Conservation (phyloP, 2,329 filamentous ascomycete genomes). For the Xylariaceae sp. region DNA sequence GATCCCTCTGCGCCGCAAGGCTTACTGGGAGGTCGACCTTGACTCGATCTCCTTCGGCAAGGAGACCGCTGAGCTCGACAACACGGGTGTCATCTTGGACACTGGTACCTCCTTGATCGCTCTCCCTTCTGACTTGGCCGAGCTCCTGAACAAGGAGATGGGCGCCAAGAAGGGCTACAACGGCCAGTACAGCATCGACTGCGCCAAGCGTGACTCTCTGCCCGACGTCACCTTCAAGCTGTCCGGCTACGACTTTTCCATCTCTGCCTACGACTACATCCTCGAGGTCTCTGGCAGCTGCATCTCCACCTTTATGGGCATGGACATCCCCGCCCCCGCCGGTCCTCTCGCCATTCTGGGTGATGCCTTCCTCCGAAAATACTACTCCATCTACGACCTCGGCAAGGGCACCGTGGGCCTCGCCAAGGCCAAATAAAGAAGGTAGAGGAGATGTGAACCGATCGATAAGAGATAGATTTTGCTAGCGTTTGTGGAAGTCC, state of each 20-base stretch:
- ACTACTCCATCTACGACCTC: conserved; percentile 96
- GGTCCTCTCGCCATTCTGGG: conserved; percentile 94
- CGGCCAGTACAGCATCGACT: conserved; percentile 94
- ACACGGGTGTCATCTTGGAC: conserved; percentile 95
- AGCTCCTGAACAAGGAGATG: conserved; percentile 96
- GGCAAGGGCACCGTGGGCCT: conserved; percentile 86
- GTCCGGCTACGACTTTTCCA: conserved; percentile 88
- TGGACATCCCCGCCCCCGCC: conserved; percentile 84
- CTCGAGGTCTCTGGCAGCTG: conserved; percentile 93
- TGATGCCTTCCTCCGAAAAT: conserved; percentile 79
- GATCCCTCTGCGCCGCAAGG: conserved; percentile 94
- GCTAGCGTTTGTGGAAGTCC: too few relatives aligned
- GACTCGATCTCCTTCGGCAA: conserved; percentile 88
- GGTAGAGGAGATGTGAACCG: not conserved
- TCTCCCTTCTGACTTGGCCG: conserved; percentile 84
- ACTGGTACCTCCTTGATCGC: conserved; percentile 98
- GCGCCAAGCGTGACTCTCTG: conserved; percentile 74
- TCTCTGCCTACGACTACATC: conserved; percentile 87
- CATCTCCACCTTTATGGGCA: conserved; percentile 96
- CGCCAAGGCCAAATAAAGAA: conserved; percentile 67
- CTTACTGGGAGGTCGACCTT: conserved; percentile 99
- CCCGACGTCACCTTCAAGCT: conserved; percentile 92
- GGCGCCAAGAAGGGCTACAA: conserved; percentile 97
- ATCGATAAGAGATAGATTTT: not conserved
- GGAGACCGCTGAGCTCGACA: conserved; percentile 81